Percentiles rank a stretch among this genome's conserved stretches.
phyloP scores from a whole-genome alignment of 805 yeast genomes.

The Candida incommunis region DNA sequence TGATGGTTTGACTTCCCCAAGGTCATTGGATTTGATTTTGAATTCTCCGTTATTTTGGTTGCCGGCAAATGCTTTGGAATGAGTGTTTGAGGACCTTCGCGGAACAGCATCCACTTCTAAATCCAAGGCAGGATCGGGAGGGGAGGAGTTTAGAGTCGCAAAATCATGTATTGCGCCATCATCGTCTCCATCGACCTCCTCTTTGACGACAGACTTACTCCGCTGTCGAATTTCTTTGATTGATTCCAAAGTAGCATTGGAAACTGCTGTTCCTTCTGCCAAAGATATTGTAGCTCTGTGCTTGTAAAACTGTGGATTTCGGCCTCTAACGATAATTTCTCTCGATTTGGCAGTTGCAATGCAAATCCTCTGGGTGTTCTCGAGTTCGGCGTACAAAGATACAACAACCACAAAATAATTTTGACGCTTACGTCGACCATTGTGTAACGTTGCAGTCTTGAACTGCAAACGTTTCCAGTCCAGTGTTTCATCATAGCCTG shows the following conservation, averaged over 20 bases:
- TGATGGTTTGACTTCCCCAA: background rate
- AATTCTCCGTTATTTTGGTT: background rate
- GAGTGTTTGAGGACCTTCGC: background rate
- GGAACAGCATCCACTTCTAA: background rate
- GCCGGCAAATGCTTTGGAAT: background rate
- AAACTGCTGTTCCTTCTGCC: constrained; percentile 8
- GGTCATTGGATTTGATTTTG: background rate
- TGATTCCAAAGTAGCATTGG: background rate
- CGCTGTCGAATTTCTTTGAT: background rate
- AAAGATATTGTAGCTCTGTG: constrained; percentile 37
- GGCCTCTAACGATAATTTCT: constrained; percentile 44
- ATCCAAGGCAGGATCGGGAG: background rate
- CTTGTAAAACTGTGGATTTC: constrained; percentile 47
- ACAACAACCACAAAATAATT: constrained; percentile 12
- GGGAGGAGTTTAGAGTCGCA: background rate
- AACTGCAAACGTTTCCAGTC: constrained; percentile 21
- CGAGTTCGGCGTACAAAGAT: constrained; percentile 14
- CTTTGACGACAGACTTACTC: background rate
- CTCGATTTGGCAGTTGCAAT: constrained; percentile 17
- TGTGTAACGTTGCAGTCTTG: constrained; percentile 20
- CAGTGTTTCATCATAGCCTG: constrained; percentile 16
- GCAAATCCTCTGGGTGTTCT: constrained; percentile 12
- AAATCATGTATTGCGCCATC: background rate
- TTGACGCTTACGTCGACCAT: constrained; percentile 17
- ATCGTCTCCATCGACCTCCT: background rate